These are phyloP conservation scores for Cladophialophora bantiana DNA, from an alignment of 2,329 filamentous ascomycete species.

Conservation along the genomic window DNA sequence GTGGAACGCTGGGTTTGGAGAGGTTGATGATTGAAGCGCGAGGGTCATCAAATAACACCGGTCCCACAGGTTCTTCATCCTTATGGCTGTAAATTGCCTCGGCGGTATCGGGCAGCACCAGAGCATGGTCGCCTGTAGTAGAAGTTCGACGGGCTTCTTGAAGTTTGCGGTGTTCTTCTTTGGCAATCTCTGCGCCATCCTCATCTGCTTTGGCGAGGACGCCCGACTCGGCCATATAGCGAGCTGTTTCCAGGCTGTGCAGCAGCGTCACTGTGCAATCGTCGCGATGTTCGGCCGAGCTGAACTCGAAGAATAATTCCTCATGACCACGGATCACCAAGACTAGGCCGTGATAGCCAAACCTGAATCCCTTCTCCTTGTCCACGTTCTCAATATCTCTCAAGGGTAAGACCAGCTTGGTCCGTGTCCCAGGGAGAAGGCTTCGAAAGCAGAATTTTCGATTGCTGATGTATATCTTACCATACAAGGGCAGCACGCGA, in stretches of 20 bases:
- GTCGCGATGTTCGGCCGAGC: slow-evolving; percentile 76
- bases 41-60: slow-evolving; percentile 78
- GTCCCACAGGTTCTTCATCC: slow-evolving; percentile 43
- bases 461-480: slow-evolving; percentile 94
- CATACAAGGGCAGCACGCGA: slow-evolving; percentile 87
- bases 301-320: slow-evolving; percentile 96
- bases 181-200: slow-evolving; percentile 74
- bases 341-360: slow-evolving; percentile 88
- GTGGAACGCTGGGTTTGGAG: slow-evolving; percentile 74
- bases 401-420: slow-evolving; percentile 88
- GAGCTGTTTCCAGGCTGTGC: slow-evolving; percentile 74
- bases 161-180: slow-evolving; percentile 80
- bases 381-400: slow-evolving; percentile 91
- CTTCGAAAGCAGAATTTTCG: slow-evolving; percentile 92
- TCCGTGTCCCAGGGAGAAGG: slow-evolving; percentile 84
- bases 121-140: slow-evolving; percentile 43
- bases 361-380: slow-evolving; percentile 93
- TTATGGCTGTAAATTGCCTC: slow-evolving; percentile 41
- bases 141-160: slow-evolving; percentile 71
- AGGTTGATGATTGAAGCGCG: slow-evolving; percentile 88
- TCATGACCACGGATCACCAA: slow-evolving; percentile 94
- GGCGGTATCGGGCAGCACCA: slow-evolving; percentile 38
- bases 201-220: slow-evolving; percentile 72
- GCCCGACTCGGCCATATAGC: slow-evolving; percentile 73
- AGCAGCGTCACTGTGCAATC: slow-evolving; percentile 86